These are phyloP conservation scores for Aureobasidium mangrovei DNA, from an alignment of 2,329 filamentous ascomycete species.

Conservation along the genomic window DNA sequence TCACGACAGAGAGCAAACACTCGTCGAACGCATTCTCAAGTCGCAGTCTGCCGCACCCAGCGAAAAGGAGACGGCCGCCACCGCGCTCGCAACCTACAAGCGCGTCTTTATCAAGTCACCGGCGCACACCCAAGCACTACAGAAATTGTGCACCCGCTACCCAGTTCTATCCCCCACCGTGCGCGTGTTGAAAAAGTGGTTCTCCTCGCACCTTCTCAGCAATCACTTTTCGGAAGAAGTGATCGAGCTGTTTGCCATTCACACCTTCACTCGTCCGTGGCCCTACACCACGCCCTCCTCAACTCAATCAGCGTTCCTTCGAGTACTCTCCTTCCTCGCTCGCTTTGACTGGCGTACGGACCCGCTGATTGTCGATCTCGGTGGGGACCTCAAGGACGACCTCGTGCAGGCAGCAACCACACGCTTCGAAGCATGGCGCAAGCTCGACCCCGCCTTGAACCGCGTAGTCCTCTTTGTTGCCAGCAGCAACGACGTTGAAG, in stretches of 20 bases:
- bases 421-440: constrained; percentile 74
- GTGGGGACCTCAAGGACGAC: constrained; percentile 47
- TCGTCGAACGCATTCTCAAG: constrained; percentile 70
- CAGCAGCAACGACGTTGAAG: constrained; percentile 67
- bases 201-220: constrained; percentile 69
- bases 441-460: constrained; percentile 82
- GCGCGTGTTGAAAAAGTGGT: constrained; percentile 83
- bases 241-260: constrained; percentile 72
- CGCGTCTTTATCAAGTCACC: constrained; percentile 64
- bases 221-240: constrained; percentile 70
- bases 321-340: constrained; percentile 69
- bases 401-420: constrained; percentile 57
- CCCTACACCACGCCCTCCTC: constrained; percentile 74
- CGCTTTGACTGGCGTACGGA: constrained; percentile 87
- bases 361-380: constrained; percentile 69
- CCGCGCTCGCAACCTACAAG: constrained; percentile 61
- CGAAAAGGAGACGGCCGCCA: constrained; percentile 58
- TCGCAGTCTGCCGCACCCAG: constrained; percentile 60
- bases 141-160: constrained; percentile 71
- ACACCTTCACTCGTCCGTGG: constrained; percentile 70
- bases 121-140: constrained; percentile 71
- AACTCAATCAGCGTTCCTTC: constrained; percentile 68
- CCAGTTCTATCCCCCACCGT: constrained; percentile 74
- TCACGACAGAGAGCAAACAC: constrained; percentile 73
- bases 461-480: constrained; percentile 72